Evolutionary conservation across 208 protist genomes (phyloP).

Genomic region (Acanthamoeba healyi): DNA sequence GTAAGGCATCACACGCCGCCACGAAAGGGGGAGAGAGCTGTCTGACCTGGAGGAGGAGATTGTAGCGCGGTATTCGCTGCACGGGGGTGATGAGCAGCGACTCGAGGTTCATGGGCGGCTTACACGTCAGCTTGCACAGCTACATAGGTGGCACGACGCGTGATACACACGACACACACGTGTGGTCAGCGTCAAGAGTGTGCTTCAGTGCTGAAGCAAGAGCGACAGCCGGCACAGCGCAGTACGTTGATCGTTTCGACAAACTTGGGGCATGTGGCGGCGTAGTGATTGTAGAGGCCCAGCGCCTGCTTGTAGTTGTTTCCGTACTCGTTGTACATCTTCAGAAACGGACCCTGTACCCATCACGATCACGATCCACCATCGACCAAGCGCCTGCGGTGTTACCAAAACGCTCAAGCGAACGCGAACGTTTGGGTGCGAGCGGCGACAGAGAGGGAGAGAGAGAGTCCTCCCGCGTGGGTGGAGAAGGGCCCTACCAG

Average conservation of each 20-base stretch:
- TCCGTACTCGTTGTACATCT: constrained; percentile 59
- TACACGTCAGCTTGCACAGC: constrained; percentile 17
- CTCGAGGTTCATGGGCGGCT: constrained; percentile 16
- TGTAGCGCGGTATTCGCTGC: constrained; percentile 50
- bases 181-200: background rate
- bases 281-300: constrained; percentile 29
- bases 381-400: no score
- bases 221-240: background rate
- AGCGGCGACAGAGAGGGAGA: no score
- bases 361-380: no score
- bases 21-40: no score
- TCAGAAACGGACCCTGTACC: constrained; percentile 27
- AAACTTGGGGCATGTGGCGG: constrained; percentile 20
- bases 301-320: constrained; percentile 39
- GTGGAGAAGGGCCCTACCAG: background rate
- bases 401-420: no score
- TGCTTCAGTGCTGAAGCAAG: background rate
- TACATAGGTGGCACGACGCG: background rate
- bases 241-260: constrained; percentile 11
- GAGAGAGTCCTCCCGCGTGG: no score
- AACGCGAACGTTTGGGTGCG: no score
- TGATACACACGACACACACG: background rate
- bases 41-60: background rate
- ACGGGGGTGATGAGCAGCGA: constrained; percentile 27
- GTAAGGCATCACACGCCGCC: no score